Percentiles rank a stretch among this genome's conserved stretches.
Conservation (phyloP, 2,329 filamentous ascomycete genomes). For the Parastagonospora avenae region DNA sequence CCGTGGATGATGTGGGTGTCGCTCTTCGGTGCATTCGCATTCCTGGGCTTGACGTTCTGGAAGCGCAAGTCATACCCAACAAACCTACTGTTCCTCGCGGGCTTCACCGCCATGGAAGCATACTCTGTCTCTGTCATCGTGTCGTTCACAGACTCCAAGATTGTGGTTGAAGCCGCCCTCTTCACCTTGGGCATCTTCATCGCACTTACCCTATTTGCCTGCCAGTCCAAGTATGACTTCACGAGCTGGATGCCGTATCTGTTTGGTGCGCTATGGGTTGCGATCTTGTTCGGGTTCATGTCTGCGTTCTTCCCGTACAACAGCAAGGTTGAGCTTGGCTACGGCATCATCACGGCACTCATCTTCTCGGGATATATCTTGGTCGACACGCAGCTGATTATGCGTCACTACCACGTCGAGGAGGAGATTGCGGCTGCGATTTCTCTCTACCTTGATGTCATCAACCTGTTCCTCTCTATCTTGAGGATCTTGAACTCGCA, state of each 20-base stretch:
- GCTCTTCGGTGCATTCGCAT: conserved; percentile 55
- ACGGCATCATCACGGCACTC: conserved; percentile 79
- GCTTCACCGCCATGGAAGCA: conserved; percentile 89
- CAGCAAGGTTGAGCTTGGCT: conserved; percentile 82
- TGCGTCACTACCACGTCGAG: conserved; percentile 96
- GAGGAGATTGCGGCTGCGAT: conserved; percentile 97
- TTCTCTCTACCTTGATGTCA: conserved; percentile 91
- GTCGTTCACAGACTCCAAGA: conserved; percentile 80
- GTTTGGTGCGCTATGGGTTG: conserved; percentile 85
- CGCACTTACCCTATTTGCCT: conserved; percentile 78
- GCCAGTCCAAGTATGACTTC: conserved; percentile 98
- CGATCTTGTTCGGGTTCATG: conserved; percentile 94
- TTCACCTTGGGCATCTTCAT: conserved; percentile 75
- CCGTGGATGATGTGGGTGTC: conserved; percentile 85
- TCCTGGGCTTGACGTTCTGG: conserved; percentile 47
- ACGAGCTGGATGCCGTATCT: conserved; percentile 96
- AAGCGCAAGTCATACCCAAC: conserved; percentile 75
- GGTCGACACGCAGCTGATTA: conserved; percentile 92
- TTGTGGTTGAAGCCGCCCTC: conserved; percentile 88
- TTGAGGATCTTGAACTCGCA: conserved; percentile 95
- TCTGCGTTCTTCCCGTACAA: conserved; percentile 83
- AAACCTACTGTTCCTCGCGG: conserved; percentile 89
- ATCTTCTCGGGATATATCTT: conserved; percentile 95
- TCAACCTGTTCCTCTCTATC: conserved; percentile 97
- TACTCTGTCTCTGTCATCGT: conserved; percentile 93